Evolutionary conservation across 345 rosid genomes (phyloP).

Genomic region (Murraya paniculata): DNA sequence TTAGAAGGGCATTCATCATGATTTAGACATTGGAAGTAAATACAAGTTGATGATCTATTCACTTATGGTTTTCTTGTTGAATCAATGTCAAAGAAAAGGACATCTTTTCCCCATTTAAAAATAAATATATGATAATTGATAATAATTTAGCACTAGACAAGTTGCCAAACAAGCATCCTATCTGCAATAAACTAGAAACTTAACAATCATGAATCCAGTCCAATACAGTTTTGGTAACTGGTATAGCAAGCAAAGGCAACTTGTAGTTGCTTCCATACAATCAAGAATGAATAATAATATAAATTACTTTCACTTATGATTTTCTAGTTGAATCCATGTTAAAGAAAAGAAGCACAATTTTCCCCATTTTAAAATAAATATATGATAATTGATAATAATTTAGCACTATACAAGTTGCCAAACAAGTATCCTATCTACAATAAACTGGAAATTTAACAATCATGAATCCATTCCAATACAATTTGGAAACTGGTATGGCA

Average conservation of each 20-base stretch:
- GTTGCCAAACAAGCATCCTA: neutral
- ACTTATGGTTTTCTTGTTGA: neutral
- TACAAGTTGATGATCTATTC: neutral
- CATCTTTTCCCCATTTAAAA: neutral
- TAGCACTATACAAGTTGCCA: neutral
- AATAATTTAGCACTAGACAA: neutral
- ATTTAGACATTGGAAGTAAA: neutral
- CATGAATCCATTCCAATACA: neutral
- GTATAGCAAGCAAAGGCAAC: neutral
- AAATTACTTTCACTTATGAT: neutral
- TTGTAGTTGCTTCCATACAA: slow-evolving; percentile 5
- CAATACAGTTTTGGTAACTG: neutral
- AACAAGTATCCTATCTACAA: neutral
- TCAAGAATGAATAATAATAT: neutral
- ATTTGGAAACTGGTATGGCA: neutral
- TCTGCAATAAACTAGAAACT: neutral
- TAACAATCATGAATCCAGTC: neutral
- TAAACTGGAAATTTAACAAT: neutral
- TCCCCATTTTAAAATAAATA: neutral
- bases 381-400: neutral
- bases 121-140: neutral
- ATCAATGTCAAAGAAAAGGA: neutral
- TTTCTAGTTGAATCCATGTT: neutral
- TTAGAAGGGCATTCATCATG: neutral
- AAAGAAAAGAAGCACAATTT: neutral